phyloP scores from a whole-genome alignment of 495 filamentous ascomycete species.

The Hypoxylon lienhwacheense region DNA sequence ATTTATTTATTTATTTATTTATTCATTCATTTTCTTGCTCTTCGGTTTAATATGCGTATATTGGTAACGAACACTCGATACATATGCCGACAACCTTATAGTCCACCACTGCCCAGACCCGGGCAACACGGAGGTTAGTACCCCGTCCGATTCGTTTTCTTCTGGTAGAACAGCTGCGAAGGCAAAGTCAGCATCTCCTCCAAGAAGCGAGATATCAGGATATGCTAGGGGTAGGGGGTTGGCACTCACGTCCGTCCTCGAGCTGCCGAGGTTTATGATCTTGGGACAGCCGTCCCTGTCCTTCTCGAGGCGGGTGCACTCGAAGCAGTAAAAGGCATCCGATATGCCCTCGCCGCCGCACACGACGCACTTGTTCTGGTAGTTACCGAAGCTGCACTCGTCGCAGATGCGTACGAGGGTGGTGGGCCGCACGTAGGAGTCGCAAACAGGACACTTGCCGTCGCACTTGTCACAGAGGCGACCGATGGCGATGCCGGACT shows the following conservation, averaged over 20 bases:
- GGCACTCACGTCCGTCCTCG: conserved; percentile 83
- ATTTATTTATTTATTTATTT: conserved; percentile 2
- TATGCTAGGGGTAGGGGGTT: not conserved
- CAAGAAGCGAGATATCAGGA: not conserved
- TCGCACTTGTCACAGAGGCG: conserved; percentile 99
- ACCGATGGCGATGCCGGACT: conserved; percentile 96
- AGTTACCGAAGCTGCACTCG: conserved; percentile 99
- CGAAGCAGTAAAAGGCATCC: conserved; percentile 99
- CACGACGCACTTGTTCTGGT: conserved; percentile 99
- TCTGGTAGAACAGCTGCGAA: conserved; percentile 54
- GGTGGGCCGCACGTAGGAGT: conserved; percentile 96
- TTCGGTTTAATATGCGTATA: not conserved
- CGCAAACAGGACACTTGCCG: conserved; percentile 98
- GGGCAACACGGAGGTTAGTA: conserved; percentile 47
- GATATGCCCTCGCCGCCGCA: conserved; percentile 98
- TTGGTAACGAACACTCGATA: conserved; percentile 1
- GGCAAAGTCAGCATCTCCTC: conserved; percentile 34
- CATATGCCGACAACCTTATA: conserved; percentile 4
- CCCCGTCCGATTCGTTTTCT: conserved; percentile 55
- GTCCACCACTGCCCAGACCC: conserved; percentile 40
- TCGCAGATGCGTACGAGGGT: conserved; percentile 98
- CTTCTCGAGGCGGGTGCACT: conserved; percentile 96
- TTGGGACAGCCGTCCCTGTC: conserved; percentile 98
- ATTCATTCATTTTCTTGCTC: not conserved
- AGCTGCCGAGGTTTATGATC: conserved; percentile 97